phyloP scores from a whole-genome alignment of 768 basidiomycete species.

The Coprinopsis sp. region DNA sequence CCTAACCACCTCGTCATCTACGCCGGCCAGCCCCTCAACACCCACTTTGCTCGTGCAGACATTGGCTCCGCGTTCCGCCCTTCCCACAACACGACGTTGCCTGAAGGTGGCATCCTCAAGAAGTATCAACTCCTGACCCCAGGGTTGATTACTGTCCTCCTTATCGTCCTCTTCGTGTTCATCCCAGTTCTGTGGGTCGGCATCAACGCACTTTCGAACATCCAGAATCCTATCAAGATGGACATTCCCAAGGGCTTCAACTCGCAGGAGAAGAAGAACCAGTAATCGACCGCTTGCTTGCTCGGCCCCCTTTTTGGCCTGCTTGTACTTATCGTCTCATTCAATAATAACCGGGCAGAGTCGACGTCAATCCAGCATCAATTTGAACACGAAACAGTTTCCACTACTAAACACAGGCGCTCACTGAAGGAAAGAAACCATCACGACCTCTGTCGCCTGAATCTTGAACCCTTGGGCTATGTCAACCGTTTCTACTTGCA shows the following conservation, averaged over 20 bases:
- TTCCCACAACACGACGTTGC: constrained; percentile 31
- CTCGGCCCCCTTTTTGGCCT: too few species aligned
- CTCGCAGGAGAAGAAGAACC: constrained; percentile 71
- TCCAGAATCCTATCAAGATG: constrained; percentile 62
- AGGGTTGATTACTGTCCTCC: constrained; percentile 60
- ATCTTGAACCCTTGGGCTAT: constrained; percentile 40
- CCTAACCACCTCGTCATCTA: constrained; percentile 65
- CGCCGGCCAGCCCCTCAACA: constrained; percentile 44
- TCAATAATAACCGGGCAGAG: too few species aligned
- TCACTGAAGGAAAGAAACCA: constrained; percentile 31
- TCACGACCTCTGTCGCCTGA: constrained; percentile 42
- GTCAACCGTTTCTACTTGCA: constrained; percentile 22
- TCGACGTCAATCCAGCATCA: too few species aligned
- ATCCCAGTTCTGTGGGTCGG: constrained; percentile 63
- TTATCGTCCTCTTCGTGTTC: constrained; percentile 62
- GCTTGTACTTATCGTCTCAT: too few species aligned
- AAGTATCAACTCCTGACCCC: constrained; percentile 77
- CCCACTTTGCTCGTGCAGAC: constrained; percentile 24
- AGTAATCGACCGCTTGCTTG: constrained; percentile 48
- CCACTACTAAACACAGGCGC: too few species aligned
- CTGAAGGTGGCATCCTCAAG: constrained; percentile 58
- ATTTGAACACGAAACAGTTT: too few species aligned
- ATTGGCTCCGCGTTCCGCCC: constrained; percentile 29
- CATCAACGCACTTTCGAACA: constrained; percentile 63
- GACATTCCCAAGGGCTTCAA: constrained; percentile 64